phyloP scores from a whole-genome alignment of 2,329 filamentous ascomycete species.

The Colletotrichum sp. region DNA sequence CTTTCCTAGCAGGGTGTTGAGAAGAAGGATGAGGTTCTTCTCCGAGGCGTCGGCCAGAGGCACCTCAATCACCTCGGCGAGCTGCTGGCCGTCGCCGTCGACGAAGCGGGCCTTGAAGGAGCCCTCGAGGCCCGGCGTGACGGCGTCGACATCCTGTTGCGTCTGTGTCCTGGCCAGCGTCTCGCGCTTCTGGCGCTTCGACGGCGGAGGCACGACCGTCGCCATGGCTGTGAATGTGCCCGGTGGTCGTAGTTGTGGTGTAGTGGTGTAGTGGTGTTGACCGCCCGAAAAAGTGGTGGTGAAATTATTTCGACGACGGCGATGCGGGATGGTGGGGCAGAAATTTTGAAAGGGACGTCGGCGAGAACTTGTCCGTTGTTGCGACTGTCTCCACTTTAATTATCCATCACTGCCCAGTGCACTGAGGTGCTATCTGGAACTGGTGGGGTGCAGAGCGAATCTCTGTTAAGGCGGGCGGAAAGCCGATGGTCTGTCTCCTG shows the following conservation, averaged over 20 bases:
- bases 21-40: constrained; percentile 84
- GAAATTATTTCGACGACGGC: constrained; percentile 15
- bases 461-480: constrained; percentile 8
- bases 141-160: constrained; percentile 76
- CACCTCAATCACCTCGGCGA: constrained; percentile 74
- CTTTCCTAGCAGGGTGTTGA: constrained; percentile 84
- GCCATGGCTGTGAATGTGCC: constrained; percentile 63
- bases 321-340: constrained; percentile 21
- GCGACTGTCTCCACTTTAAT: background rate
- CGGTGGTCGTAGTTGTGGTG: background rate
- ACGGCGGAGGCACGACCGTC: constrained; percentile 82
- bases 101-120: constrained; percentile 87
- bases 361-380: constrained; percentile 12
- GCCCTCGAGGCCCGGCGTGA: constrained; percentile 72
- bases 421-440: background rate
- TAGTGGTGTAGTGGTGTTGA: background rate
- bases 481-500: background rate
- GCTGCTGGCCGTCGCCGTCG: constrained; percentile 77
- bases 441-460: background rate
- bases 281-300: background rate
- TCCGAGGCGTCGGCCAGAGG: constrained; percentile 85
- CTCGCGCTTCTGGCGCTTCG: constrained; percentile 84
- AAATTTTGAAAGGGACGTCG: constrained; percentile 17
- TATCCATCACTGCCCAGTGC: background rate
- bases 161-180: constrained; percentile 72